Base-by-base conservation (phyloP, 306 rosid species). In the Boehmeria nivea region DNA sequence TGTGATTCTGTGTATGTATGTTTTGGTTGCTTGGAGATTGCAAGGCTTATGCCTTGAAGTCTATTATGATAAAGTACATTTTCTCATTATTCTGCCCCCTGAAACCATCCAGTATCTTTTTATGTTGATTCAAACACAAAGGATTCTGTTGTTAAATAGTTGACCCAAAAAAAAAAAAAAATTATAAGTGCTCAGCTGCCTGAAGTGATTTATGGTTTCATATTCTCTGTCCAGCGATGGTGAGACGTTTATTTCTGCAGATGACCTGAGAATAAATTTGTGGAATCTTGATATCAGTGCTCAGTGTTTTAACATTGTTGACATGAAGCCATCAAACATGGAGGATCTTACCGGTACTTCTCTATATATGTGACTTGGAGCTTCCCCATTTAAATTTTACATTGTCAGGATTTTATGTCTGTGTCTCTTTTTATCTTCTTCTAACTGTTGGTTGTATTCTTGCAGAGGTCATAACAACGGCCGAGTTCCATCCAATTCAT, bases 401-500 rank as follows among this genome's bases (percentile, higher is more conserved):
- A 31, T 20, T 22, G 45, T 63, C 53, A 23, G 11, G 10, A 12
- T 26, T 52, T 31, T 52, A 0, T 16, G 8, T 45, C 1, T 4
- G 4, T 16, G 9, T 22, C 10, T 24, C 15, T 3, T 12, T 48
- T 23, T 20, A 3, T 46, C 12, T 51, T 36, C 37, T n/a, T 48
- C 60, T 66, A 19, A 60, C 61, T 50, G 42, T 42, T 17, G 26
- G 34, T 17, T 8, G 28, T 17, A 11, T 72, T 66, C 39, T 25
- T 59, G 16, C 61, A 85, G 94, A 85, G 84, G 83, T 82, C 36
- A 76, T 85, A 76, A 76, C 86, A 48, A 57, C 82, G 28, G 89
- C 89, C 52, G 94, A 82, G 70, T 85, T 85, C 68, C 86, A 82
- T 79, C 94, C 86, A 11, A 25, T 71, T 66, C 94, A 82, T 55